Base-by-base conservation (phyloP, 345 rosid genomes). In the Melaleuca alternifolia region DNA sequence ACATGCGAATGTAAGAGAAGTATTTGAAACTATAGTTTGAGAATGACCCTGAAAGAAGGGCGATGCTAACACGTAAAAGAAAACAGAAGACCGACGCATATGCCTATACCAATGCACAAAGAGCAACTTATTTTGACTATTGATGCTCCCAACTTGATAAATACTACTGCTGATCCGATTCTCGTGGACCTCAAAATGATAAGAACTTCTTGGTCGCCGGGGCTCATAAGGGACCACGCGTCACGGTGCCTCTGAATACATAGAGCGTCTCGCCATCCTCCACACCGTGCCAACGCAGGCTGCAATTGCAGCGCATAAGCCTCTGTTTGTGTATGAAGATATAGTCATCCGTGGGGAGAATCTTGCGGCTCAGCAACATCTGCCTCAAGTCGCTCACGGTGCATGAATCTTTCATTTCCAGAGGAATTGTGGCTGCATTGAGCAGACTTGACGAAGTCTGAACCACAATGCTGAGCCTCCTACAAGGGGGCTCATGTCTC, bases 261-360 rank as follows among this genome's bases (percentile, higher is more conserved):
- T 96, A 97, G 82, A 97, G 94, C 24, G 83, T 84, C 15, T 96
- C 99, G 12, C 94, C 97, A 85, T 92, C 86, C 61, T 94, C 95
- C 46, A 94, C 96, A 6, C 98, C 96, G 82, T 95, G 98, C 98
- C 98, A 95, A 41, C 92, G 88, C 44, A 95, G 94, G 89, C 95
- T 94, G 87, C 97, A 95, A 62, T 85, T 85, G 18, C 93, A 94
- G 28, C 94, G 89, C 98, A 96, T 96, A 81, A 96, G 93, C 91
- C 98, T 86, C 87, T 94, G 99, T 88, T 93, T 96, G 88, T 96
- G 98, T 41, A 97, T 93, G 87, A 95, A 96, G 88, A 96, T 88
- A 77, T 96, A 97, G 71, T 95, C 97, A 46, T 95, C 98, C 54
- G 41, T 86, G 3, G 98, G 98, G 65, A 96, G 90, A 59, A 90